Percentiles rank a stretch among this genome's conserved stretches.
Evolutionary conservation across 257 asterid genomes (phyloP).

Genomic region (Ajuga chamaepitys): DNA sequence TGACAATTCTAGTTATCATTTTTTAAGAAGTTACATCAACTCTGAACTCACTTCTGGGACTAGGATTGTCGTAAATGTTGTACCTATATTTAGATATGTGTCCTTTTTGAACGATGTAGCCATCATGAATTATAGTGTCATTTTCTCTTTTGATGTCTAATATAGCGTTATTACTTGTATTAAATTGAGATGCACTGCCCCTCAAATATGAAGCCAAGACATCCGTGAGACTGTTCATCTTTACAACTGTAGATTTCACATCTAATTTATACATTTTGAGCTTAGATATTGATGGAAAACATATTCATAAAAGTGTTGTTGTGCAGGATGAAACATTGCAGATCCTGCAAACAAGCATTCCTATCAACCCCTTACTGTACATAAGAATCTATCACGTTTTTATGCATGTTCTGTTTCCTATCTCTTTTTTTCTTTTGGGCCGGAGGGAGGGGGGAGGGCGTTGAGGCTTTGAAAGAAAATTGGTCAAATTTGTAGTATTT

Average conservation of each 20-base stretch:
- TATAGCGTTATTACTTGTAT: not conserved
- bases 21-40: not conserved
- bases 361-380: not conserved
- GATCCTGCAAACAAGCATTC: not conserved
- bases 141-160: not conserved
- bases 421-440: not conserved
- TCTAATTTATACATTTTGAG: not conserved
- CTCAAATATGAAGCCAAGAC: not conserved
- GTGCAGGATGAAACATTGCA: not conserved
- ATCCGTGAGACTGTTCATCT: not conserved
- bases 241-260: not conserved
- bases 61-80: not conserved
- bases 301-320: not conserved
- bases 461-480: too few relatives aligned
- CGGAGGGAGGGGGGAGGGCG: too few relatives aligned
- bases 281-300: not conserved
- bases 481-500: too few relatives aligned
- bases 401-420: not conserved
- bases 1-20: not conserved
- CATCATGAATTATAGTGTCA: not conserved
- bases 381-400: not conserved
- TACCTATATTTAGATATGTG: not conserved
- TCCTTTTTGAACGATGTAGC: not conserved
- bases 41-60: not conserved
- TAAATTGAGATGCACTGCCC: not conserved